phyloP scores from a whole-genome alignment of 1,284 basidiomycete species.

The Agaricales sp. region DNA sequence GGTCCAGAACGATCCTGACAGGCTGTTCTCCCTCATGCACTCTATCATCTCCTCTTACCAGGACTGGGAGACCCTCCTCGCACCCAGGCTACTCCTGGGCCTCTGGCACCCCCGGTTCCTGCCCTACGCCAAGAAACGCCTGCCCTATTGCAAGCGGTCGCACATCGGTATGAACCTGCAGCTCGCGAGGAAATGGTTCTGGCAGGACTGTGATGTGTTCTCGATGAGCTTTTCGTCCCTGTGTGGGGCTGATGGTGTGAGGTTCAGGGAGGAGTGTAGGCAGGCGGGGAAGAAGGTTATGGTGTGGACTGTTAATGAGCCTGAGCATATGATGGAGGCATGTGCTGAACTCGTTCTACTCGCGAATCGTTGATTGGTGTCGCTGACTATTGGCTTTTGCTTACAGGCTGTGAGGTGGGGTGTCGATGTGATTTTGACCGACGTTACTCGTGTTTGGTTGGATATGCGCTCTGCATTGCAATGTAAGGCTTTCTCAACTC shows the following conservation, averaged over 20 bases:
- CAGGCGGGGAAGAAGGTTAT: conserved; percentile 77
- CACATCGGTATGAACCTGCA: conserved; percentile 72
- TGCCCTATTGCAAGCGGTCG: conserved; percentile 80
- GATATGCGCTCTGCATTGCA: conserved; percentile 57
- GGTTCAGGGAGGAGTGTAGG: conserved; percentile 77
- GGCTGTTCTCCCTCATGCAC: conserved; percentile 83
- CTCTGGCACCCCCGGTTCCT: conserved; percentile 93
- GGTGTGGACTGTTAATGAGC: conserved; percentile 96
- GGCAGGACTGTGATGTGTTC: conserved; percentile 83
- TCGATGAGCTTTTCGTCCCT: conserved; percentile 76
- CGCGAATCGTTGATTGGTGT: conserved; percentile 6
- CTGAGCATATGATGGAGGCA: conserved; percentile 90
- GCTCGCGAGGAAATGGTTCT: conserved; percentile 82
- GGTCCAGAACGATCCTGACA: conserved; percentile 83
- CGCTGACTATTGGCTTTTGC: conserved; percentile 7
- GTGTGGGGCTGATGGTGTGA: conserved; percentile 63
- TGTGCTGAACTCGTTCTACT: conserved; percentile 14
- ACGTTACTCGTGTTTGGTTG: conserved; percentile 73
- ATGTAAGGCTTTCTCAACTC: conserved; percentile 29
- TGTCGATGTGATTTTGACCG: conserved; percentile 84
- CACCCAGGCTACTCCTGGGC: conserved; percentile 85
- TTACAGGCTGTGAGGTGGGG: conserved; percentile 81
- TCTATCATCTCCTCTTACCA: conserved; percentile 59
- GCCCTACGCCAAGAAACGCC: conserved; percentile 56
- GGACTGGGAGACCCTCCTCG: conserved; percentile 73